Conservation (phyloP, 2,329 filamentous ascomycete species). For the Lecanicillium sp. region DNA sequence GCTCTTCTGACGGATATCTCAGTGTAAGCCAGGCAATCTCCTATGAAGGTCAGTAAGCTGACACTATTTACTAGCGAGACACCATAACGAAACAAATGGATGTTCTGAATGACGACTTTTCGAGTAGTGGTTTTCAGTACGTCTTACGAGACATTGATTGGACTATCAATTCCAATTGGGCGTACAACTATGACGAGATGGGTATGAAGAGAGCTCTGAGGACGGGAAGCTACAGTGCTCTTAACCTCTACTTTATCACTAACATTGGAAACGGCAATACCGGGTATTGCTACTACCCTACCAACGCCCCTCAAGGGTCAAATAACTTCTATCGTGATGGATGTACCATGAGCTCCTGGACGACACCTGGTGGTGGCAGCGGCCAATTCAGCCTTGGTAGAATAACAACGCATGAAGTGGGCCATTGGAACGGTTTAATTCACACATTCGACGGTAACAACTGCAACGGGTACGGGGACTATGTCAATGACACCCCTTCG, state of each 20-base stretch:
- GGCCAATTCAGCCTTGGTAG: neutral
- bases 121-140: constrained; percentile 33
- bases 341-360: constrained; percentile 1
- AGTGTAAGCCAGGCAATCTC: too few relatives aligned
- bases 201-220: constrained; percentile 34
- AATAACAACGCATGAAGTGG: constrained; percentile 4
- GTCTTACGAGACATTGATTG: constrained; percentile 29
- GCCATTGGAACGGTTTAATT: constrained; percentile 4
- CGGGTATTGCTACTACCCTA: too few relatives aligned
- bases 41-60: neutral
- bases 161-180: constrained; percentile 37
- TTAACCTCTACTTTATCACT: constrained; percentile 38
- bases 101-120: constrained; percentile 33
- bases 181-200: constrained; percentile 25
- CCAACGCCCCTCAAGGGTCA: too few relatives aligned
- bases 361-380: neutral
- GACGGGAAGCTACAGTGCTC: constrained; percentile 28
- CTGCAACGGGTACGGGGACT: constrained; percentile 26
- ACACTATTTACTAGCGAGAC: neutral
- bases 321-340: neutral
- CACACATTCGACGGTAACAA: constrained; percentile 30
- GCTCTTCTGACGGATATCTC: too few relatives aligned
- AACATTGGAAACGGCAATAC: neutral
- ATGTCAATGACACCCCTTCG: constrained; percentile 31
- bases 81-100: constrained; percentile 1